Conservation (phyloP, 2,329 filamentous ascomycete genomes). For the Mycosphaerelloides madeirae region DNA sequence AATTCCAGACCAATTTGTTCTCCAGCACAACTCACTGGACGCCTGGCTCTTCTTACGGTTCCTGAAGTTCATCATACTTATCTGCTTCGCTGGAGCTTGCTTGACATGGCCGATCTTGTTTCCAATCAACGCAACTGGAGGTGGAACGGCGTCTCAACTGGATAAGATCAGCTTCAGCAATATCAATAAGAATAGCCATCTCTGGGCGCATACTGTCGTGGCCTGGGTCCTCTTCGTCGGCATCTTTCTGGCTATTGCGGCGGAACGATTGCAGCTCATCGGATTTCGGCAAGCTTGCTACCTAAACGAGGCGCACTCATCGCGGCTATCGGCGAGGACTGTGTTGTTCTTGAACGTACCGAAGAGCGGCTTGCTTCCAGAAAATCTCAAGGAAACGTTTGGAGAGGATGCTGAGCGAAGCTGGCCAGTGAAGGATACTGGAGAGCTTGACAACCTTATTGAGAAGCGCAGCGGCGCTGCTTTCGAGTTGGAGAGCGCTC, state of each 20-base stretch:
- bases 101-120: conserved; percentile 47
- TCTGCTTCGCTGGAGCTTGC: conserved; percentile 40
- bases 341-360: conserved; percentile 48
- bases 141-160: conserved; percentile 29
- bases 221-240: conserved; percentile 40
- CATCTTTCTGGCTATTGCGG: conserved; percentile 41
- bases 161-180: conserved; percentile 36
- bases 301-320: conserved; percentile 40
- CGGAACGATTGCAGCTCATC: conserved; percentile 45
- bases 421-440: conserved; percentile 45
- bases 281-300: conserved; percentile 47
- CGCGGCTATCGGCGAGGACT: conserved; percentile 43
- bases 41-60: conserved; percentile 46
- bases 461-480: conserved; percentile 41
- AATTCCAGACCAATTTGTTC: conserved; percentile 43
- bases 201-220: conserved; percentile 43
- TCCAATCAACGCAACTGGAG: conserved; percentile 43
- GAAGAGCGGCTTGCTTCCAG: conserved; percentile 24
- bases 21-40: conserved; percentile 47
- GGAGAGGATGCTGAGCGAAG: conserved; percentile 35
- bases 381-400: conserved; percentile 32
- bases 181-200: conserved; percentile 37
- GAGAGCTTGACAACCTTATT: conserved; percentile 42
- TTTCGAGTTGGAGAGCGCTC: conserved; percentile 41
- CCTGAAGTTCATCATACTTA: conserved; percentile 41